Conservation (phyloP, 345 rosid genomes). For the Heritiera littoralis region DNA sequence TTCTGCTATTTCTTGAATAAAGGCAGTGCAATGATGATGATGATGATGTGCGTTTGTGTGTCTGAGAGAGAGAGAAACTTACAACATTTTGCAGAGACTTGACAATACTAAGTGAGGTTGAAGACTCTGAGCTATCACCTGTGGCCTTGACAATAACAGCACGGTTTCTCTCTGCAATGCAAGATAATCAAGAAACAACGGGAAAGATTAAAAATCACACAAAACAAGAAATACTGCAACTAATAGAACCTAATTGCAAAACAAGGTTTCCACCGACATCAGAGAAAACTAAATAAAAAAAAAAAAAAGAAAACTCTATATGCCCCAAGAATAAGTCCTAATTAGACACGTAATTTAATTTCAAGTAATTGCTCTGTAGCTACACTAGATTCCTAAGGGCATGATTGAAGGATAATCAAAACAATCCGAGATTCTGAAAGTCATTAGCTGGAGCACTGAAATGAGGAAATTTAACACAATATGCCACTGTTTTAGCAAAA, state of each 20-base stretch:
- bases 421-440: not conserved
- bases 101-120: constrained; percentile 57
- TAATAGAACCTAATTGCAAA: not conserved
- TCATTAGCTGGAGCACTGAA: not conserved
- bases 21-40: not conserved
- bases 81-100: constrained; percentile 67
- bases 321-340: not conserved
- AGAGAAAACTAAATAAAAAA: not conserved
- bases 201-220: not conserved
- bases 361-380: not conserved
- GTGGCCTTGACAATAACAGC: constrained; percentile 52
- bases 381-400: not conserved
- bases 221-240: not conserved
- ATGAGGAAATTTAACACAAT: not conserved
- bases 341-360: not conserved
- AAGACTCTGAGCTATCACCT: constrained; percentile 62
- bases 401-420: not conserved
- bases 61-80: constrained; percentile 36
- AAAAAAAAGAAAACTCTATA: not conserved
- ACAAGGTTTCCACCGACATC: not conserved
- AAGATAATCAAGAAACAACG: constrained; percentile 13
- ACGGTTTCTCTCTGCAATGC: constrained; percentile 44
- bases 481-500: not conserved
- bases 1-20: constrained; percentile 1
- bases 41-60: not conserved